Evolutionary conservation across 305 asterid species (phyloP).

Genomic region (Solanum hybrid): DNA sequence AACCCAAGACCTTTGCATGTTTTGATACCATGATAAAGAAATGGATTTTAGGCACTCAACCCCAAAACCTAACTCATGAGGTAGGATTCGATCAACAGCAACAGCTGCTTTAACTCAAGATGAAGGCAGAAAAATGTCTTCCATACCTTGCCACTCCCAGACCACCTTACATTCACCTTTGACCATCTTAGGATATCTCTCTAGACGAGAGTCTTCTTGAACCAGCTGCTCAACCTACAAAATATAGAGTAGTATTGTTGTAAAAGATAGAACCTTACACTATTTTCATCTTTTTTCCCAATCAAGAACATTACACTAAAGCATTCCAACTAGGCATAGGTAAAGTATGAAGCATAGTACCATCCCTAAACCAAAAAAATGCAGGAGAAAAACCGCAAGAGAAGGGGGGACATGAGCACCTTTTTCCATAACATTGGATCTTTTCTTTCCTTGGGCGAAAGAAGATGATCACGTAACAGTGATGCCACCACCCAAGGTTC

Average conservation of each 20-base stretch:
- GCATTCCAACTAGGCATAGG: background rate
- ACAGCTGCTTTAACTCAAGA: background rate
- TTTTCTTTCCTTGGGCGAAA: constrained; percentile 73
- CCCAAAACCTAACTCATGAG: background rate
- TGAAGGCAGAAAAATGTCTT: background rate
- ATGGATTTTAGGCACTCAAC: background rate
- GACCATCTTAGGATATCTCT: constrained; percentile 72
- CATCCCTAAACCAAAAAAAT: background rate
- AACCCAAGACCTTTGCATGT: background rate
- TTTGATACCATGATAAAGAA: background rate
- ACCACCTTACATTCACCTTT: constrained; percentile 91
- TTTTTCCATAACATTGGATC: constrained; percentile 65
- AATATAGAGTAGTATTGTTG: background rate
- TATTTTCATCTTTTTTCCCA: background rate
- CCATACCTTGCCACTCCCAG: constrained; percentile 98
- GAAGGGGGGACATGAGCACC: constrained; percentile 24
- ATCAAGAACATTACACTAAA: background rate
- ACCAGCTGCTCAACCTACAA: constrained; percentile 76
- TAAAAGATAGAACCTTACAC: background rate
- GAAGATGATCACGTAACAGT: constrained; percentile 85
- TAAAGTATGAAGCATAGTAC: background rate
- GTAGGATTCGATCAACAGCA: background rate
- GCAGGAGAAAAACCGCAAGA: background rate
- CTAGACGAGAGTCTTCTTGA: constrained; percentile 84
- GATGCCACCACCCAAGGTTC: constrained; percentile 86